These are phyloP conservation scores for Syzygium oleosum DNA, from an alignment of 345 rosid genomes.

Conservation along the genomic window DNA sequence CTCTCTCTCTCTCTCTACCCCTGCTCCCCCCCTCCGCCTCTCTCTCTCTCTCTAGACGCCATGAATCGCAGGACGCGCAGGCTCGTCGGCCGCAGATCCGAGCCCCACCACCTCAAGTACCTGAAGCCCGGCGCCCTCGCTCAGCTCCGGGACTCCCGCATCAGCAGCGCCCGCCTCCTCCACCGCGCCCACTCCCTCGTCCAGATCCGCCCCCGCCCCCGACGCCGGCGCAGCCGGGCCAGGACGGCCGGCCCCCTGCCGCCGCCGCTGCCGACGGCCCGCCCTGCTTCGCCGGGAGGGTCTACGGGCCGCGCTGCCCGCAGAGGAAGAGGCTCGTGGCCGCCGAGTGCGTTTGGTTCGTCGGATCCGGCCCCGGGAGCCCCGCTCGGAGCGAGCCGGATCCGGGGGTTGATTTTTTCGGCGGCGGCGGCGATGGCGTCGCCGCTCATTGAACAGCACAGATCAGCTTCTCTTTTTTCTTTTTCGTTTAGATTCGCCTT, in stretches of 20 bases:
- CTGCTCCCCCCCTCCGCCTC: neutral
- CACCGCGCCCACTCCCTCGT: constrained; percentile 17
- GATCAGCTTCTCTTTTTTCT: neutral
- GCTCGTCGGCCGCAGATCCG: neutral
- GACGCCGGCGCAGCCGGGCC: neutral
- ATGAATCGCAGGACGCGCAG: neutral
- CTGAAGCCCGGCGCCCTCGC: constrained; percentile 53
- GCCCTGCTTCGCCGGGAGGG: constrained; percentile 20
- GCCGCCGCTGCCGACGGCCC: neutral
- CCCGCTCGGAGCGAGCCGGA: constrained; percentile 16
- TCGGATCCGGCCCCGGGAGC: constrained; percentile 1
- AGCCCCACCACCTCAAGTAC: constrained; percentile 26
- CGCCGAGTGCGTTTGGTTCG: constrained; percentile 16
- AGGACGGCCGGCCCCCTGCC: neutral
- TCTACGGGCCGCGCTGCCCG: constrained; percentile 28
- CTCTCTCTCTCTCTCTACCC: neutral
- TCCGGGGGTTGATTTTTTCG: constrained; percentile 16
- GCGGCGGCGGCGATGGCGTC: neutral
- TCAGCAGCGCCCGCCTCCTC: constrained; percentile 37
- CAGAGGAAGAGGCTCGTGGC: constrained; percentile 46
- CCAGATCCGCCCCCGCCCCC: constrained; percentile 1
- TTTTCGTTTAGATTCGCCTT: neutral
- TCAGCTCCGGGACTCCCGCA: constrained; percentile 36
- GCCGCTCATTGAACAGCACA: neutral
- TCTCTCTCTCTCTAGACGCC: neutral